Conservation (phyloP, 2,329 filamentous ascomycete species). For the Mollisiaceae sp. region DNA sequence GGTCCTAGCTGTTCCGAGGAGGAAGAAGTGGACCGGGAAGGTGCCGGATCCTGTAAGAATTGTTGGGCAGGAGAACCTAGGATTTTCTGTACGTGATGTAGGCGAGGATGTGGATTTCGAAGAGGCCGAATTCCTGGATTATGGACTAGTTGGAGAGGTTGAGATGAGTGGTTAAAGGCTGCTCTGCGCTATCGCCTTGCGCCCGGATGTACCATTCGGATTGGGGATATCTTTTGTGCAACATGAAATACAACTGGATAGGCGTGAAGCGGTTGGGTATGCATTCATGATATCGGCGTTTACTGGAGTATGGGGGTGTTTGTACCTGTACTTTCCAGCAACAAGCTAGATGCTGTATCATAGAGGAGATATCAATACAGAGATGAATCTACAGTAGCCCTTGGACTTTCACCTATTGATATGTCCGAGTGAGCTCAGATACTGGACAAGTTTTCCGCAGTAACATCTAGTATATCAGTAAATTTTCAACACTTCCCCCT, state of each 20-base stretch:
- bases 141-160: conserved; percentile 36
- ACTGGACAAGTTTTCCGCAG: neutral
- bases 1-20: conserved; percentile 31
- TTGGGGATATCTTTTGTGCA: neutral
- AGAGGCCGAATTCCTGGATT: conserved; percentile 70
- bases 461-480: neutral
- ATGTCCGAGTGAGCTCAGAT: neutral
- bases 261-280: neutral
- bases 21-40: conserved; percentile 35
- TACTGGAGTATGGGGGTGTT: neutral
- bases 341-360: neutral
- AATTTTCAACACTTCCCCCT: neutral
- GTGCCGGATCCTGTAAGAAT: conserved; percentile 33
- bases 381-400: neutral
- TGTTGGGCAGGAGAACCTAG: conserved; percentile 53
- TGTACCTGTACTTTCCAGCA: neutral
- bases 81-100: conserved; percentile 20
- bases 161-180: conserved; percentile 39
- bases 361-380: neutral
- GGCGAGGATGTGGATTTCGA: conserved; percentile 58
- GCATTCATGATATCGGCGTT: neutral
- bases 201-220: neutral
- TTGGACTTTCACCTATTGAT: neutral
- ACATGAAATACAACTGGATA: neutral
- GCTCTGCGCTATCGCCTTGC: neutral